A percentile compares a stretch with the other conserved stretches of the same genome.
phyloP scores from a whole-genome alignment of 2,329 filamentous ascomycete genomes.

The Xylaria arbuscula region DNA sequence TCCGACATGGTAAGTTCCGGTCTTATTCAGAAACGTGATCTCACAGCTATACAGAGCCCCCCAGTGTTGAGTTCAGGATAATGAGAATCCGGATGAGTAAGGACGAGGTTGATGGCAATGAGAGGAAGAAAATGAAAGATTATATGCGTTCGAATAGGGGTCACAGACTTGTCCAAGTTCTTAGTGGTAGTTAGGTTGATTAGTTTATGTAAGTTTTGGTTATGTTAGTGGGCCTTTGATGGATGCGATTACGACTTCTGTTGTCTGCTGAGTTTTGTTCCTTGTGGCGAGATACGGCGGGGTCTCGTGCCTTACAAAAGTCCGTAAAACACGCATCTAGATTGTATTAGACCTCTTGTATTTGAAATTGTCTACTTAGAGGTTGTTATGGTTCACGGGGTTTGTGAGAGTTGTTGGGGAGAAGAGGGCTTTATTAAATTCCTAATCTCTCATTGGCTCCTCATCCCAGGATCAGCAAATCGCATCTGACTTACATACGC shows the following conservation, averaged over 20 bases:
- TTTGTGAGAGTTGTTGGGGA: slow-evolving; percentile 4
- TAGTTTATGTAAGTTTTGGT: background rate
- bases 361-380: background rate
- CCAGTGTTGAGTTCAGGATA: background rate
- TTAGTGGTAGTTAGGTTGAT: background rate
- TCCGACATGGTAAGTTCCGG: slow-evolving; percentile 43
- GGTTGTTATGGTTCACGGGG: slow-evolving; percentile 3
- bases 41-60: background rate
- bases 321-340: slow-evolving; percentile 6
- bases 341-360: slow-evolving; percentile 4
- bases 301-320: slow-evolving; percentile 6
- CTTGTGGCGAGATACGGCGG: slow-evolving; percentile 20
- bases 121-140: slow-evolving; percentile 10
- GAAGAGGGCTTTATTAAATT: slow-evolving; percentile 10
- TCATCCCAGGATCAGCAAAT: slow-evolving; percentile 13
- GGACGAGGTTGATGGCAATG: background rate
- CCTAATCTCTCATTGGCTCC: slow-evolving; percentile 24
- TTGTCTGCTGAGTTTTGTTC: slow-evolving; percentile 21
- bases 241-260: background rate
- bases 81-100: background rate
- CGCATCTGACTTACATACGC: background rate
- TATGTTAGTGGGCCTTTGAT: slow-evolving; percentile 35
- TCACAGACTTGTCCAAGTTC: background rate
- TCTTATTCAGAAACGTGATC: slow-evolving; percentile 1
- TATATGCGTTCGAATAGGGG: slow-evolving; percentile 8